Evolutionary conservation across 208 protist genomes (phyloP).

Genomic region (Trypanosoma lewisi): DNA sequence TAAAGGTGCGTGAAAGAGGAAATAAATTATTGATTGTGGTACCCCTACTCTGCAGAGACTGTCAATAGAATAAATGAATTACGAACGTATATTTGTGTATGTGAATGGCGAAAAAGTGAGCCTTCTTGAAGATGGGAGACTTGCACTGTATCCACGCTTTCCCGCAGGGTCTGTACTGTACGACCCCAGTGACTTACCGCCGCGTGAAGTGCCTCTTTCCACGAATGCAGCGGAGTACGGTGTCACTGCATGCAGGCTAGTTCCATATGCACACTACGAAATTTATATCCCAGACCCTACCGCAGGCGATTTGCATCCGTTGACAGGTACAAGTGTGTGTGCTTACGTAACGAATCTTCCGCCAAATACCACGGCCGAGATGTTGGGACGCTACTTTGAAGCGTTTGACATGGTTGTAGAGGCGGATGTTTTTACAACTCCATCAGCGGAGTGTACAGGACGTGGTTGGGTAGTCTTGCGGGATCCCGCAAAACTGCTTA

Average conservation of each 20-base stretch:
- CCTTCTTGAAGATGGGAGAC: conserved; percentile 71
- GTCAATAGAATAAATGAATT: not conserved
- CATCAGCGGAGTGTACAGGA: conserved; percentile 45
- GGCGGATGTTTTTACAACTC: conserved; percentile 53
- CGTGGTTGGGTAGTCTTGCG: conserved; percentile 77
- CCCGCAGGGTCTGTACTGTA: conserved; percentile 64
- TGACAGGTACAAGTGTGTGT: conserved; percentile 38
- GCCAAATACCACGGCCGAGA: conserved; percentile 58
- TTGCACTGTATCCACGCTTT: conserved; percentile 60
- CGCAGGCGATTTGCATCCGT: conserved; percentile 27
- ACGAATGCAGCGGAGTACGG: conserved; percentile 47
- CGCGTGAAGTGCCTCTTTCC: conserved; percentile 52
- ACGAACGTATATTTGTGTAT: conserved; percentile 42
- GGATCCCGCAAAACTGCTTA: conserved; percentile 45
- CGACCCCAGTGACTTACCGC: conserved; percentile 54
- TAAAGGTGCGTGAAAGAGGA: not conserved
- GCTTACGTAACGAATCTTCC: conserved; percentile 73
- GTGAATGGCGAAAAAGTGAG: conserved; percentile 63
- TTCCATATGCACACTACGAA: conserved; percentile 68
- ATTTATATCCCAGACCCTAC: conserved; percentile 47
- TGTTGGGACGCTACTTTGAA: conserved; percentile 78
- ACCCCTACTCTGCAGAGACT: not conserved
- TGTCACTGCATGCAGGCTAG: conserved; percentile 60
- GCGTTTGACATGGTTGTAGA: conserved; percentile 68
- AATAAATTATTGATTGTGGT: not conserved